Conservation (phyloP, 148 eudicot species). For the Silene conica region DNA sequence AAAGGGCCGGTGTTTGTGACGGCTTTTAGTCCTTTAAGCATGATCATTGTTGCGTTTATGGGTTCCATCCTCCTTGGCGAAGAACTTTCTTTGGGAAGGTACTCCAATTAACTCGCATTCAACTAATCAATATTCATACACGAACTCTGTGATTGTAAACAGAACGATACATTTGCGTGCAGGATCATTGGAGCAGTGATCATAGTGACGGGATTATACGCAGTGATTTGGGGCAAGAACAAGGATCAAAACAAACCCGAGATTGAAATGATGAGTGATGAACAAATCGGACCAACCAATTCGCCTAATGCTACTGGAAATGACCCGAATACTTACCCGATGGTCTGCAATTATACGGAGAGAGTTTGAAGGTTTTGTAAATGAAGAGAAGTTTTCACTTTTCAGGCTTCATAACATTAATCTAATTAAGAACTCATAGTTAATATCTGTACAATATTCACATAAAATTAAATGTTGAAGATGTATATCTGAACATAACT, state of each 20-base stretch:
- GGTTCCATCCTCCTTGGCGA: slow-evolving; percentile 63
- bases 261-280: not conserved
- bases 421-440: no score
- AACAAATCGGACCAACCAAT: slow-evolving; percentile 18
- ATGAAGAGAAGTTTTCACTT: not conserved
- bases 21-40: slow-evolving; percentile 63
- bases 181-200: slow-evolving; percentile 59
- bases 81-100: slow-evolving; percentile 63
- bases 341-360: not conserved
- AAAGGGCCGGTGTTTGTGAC: slow-evolving; percentile 89
- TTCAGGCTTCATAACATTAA: not conserved
- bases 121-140: not conserved
- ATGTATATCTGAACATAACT: no score
- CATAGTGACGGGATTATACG: slow-evolving; percentile 59
- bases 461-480: no score
- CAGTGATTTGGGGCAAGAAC: slow-evolving; percentile 64
- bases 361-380: slow-evolving; percentile 9
- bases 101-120: not conserved
- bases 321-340: not conserved
- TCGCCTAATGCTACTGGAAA: slow-evolving; percentile 4
- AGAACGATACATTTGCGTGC: slow-evolving; percentile 8
- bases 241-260: slow-evolving; percentile 15
- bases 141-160: not conserved
- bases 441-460: not conserved
- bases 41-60: slow-evolving; percentile 70